Conservation (phyloP, 768 basidiomycete genomes). For the Dioszegia hungarica region DNA sequence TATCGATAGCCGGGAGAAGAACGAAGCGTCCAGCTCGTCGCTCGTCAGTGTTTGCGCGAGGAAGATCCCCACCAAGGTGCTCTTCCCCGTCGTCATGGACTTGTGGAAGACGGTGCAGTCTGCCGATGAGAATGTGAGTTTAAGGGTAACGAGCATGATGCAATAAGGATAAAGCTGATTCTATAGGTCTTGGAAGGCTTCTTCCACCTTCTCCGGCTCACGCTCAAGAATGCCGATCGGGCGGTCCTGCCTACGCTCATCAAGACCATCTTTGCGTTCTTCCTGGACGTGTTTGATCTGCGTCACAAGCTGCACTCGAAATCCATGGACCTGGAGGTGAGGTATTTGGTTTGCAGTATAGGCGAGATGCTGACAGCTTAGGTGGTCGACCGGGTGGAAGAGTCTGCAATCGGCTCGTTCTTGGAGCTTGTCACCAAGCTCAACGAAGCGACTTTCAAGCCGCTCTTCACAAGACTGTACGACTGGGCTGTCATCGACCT, state of each 20-base stretch:
- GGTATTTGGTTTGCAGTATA: slow-evolving; percentile 10
- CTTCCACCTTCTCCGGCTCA: slow-evolving; percentile 65
- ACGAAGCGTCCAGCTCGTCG: slow-evolving; percentile 33
- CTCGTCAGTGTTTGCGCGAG: slow-evolving; percentile 67
- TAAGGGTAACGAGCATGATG: background rate
- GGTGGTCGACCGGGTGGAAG: slow-evolving; percentile 43
- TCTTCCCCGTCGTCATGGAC: slow-evolving; percentile 61
- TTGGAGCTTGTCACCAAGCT: slow-evolving; percentile 84
- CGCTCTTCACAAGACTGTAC: slow-evolving; percentile 81
- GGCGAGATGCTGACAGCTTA: background rate
- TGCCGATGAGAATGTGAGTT: slow-evolving; percentile 28
- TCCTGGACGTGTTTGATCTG: slow-evolving; percentile 71
- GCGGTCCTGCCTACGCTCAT: slow-evolving; percentile 63
- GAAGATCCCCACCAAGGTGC: slow-evolving; percentile 61
- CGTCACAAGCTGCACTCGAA: slow-evolving; percentile 43
- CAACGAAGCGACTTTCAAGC: slow-evolving; percentile 84
- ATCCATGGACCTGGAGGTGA: slow-evolving; percentile 24
- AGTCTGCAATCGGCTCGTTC: slow-evolving; percentile 64
- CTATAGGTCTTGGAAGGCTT: slow-evolving; percentile 53
- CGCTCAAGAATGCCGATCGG: slow-evolving; percentile 63
- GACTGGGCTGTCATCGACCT: slow-evolving; percentile 80
- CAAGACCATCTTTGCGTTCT: slow-evolving; percentile 67
- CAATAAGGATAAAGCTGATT: background rate
- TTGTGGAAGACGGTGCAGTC: slow-evolving; percentile 46
- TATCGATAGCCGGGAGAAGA: slow-evolving; percentile 19